Base-by-base conservation (phyloP, 2,329 filamentous ascomycete genomes). In the Pyrenochaeta sp. region DNA sequence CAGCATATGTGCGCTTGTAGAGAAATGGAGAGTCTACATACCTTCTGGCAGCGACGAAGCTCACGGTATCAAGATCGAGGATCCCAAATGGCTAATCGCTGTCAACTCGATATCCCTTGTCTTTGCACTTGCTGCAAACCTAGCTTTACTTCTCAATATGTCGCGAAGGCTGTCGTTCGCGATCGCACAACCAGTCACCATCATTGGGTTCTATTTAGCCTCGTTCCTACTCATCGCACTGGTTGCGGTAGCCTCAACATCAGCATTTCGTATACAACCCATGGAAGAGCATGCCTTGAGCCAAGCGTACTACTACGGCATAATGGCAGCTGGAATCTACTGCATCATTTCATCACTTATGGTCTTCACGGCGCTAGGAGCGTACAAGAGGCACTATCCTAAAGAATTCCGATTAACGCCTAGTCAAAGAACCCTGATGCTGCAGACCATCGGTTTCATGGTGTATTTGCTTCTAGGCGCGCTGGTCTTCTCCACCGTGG, bases 251-350 rank as follows among this genome's bases (percentile, higher is more conserved):
- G 80, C 83, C 10, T 80, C 80, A 0, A 78, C 80, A 7, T 72
- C 75, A 2, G 62, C 78, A 10, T 82, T 84, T 54, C 78, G 77
- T 15, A 72, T 83, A 9, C 73, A 76, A 22, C 78, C 81, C 0
- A 74, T 74, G 13, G 56, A 73, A 40, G 72, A 77, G 10, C 81
- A 83, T 62, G 80, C 83, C 1, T 72, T 88, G 25, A 83, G 83
- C 0, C 83, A 86, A 63, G 84, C 84, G 6, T 88, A 83, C 69
- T 88, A 88, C 68, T 88, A 87, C 62, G 86, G 80, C 1, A 82
- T 86, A 51, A 85, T 86, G 54, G 86, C 86, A 4, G 84, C 85
- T 2, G 80, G 69, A 0, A 69, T 87, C 2, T 88, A 88, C 66
- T 84, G 85, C 56, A 77, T 86, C 51, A 82, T 88, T 39, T 80